Evolutionary conservation across 2,329 filamentous ascomycete genomes (phyloP).

Genomic region (Fusarium veterinarium): DNA sequence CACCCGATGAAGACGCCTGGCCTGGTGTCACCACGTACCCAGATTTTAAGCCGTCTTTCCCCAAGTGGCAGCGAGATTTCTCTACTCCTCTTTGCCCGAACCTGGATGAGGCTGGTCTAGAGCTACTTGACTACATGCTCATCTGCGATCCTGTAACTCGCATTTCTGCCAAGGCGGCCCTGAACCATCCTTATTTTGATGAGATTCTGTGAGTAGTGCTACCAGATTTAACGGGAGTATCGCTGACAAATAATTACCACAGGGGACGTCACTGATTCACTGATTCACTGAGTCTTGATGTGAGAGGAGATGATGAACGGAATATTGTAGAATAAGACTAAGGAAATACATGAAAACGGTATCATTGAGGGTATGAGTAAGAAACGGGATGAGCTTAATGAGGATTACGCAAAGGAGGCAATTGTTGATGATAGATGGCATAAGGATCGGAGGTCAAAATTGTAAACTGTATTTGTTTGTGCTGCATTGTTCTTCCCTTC

Average conservation of each 20-base stretch:
- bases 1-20: constrained; percentile 84
- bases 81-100: constrained; percentile 74
- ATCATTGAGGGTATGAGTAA: not conserved
- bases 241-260: not conserved
- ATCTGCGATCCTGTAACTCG: constrained; percentile 89
- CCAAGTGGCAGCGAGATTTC: constrained; percentile 85
- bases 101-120: constrained; percentile 78
- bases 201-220: constrained; percentile 36
- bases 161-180: constrained; percentile 89
- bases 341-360: not conserved
- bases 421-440: not conserved
- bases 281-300: not conserved
- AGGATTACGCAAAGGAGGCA: not conserved
- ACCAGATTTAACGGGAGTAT: accelerated
- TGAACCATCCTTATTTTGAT: constrained; percentile 84
- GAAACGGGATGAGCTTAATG: not conserved
- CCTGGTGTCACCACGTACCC: constrained; percentile 92
- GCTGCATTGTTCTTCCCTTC: not conserved
- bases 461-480: not conserved
- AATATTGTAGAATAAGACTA: not conserved
- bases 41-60: constrained; percentile 92
- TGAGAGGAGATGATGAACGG: not conserved
- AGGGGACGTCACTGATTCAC: constrained; percentile 8
- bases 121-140: constrained; percentile 76
- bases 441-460: not conserved